phyloP scores from a whole-genome alignment of 805 yeast genomes.

The Wickerhamiella australiensis region DNA sequence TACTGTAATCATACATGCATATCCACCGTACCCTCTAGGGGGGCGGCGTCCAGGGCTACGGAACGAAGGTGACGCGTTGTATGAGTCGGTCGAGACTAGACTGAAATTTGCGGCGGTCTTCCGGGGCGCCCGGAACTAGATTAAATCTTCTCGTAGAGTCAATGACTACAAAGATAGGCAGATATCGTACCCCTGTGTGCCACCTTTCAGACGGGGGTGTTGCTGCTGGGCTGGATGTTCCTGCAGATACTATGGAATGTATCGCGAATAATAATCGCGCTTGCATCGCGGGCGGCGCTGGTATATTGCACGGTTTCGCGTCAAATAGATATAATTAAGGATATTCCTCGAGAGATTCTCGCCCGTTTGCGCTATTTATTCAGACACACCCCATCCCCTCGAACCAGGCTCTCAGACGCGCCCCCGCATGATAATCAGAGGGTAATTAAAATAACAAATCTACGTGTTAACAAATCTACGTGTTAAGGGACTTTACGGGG shows the following conservation, averaged over 20 bases:
- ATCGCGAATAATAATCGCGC: neutral
- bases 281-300: neutral
- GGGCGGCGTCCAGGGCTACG: neutral
- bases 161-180: neutral
- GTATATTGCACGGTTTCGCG: neutral
- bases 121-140: neutral
- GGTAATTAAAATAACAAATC: no score
- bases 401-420: neutral
- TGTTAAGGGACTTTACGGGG: no score
- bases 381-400: neutral
- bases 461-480: no score
- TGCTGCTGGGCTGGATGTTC: neutral
- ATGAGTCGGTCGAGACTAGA: neutral
- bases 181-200: neutral
- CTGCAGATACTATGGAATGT: neutral
- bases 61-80: neutral
- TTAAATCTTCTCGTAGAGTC: neutral
- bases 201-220: neutral
- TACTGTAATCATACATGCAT: constrained; percentile 2
- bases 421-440: neutral
- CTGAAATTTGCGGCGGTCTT: neutral
- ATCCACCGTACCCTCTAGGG: neutral
- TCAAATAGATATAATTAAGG: neutral
- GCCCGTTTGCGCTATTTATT: neutral
- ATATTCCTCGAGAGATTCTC: neutral